Evolutionary conservation across 805 yeast species (phyloP), one percentile per base, ranked within the genome.

Genomic region (Saturnispora mendoncae): DNA sequence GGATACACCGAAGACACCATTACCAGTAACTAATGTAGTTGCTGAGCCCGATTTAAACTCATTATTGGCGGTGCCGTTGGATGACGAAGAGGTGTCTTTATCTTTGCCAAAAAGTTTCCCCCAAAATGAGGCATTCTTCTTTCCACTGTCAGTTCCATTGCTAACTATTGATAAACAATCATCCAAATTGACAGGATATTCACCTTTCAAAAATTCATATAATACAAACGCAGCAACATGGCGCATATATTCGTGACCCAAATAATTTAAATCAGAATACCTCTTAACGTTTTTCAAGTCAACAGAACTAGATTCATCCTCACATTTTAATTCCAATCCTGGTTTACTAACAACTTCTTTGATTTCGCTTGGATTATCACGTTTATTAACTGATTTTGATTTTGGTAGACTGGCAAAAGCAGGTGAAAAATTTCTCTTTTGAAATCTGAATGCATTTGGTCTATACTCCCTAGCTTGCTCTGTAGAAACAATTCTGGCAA

Each of bases 401-500:
- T 51, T 52, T 1, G 66, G 65, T 10, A 58, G 63, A 58, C 52
- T 67, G 54, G 55, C 67, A 47, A 45, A 67, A 47, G 56, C 45
- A 1, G 57, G 49, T 19, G 57, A 50, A 37, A 51, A 56, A 20
- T 52, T 45, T 39, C 62, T 50, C 35, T 76, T 77, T 54, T 83
- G 88, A 60, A 83, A 94, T 44, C 82, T 79, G 62, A 82, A 88
- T 0, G 96, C 95, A 60, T 87, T 87, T 2, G 97, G 96, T 44
- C 95, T 72, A 54, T 84, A 81, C 46, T 85, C 95, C 48, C 96
- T 69, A 0, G 97, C 95, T 60, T 90, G 96, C 53, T 92, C 97
- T 8, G 95, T 90, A 2, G 97, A 95, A 6, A 92, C 97, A 55
- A 92, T 90, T 49, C 97, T 72, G 6, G 97, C 95, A 52, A 92